Percentiles rank a stretch among this genome's conserved stretches.
phyloP scores from a whole-genome alignment of 2,329 filamentous ascomycete genomes.

The Cordyceps pruinosa region DNA sequence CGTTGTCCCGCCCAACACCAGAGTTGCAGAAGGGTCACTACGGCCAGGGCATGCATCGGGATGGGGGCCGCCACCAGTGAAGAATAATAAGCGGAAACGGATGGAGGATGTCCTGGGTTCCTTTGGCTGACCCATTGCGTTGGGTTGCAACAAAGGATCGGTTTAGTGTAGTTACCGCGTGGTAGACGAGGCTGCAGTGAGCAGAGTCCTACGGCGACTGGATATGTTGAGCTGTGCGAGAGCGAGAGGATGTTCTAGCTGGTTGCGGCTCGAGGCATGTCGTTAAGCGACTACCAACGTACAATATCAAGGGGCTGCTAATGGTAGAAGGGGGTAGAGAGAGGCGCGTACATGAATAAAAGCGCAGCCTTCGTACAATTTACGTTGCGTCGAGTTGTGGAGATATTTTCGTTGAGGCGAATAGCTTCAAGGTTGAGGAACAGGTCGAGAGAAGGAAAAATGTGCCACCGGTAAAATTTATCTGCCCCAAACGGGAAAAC shows the following conservation, averaged over 20 bases:
- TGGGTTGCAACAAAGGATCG: too few species aligned
- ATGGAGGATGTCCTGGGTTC: slow-evolving; percentile 29
- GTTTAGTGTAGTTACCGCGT: too few species aligned
- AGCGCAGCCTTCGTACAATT: not conserved
- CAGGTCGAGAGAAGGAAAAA: slow-evolving; percentile 12
- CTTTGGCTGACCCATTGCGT: slow-evolving; percentile 20
- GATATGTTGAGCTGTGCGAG: too few species aligned
- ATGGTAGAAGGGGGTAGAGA: too few species aligned
- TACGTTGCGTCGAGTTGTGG: not conserved
- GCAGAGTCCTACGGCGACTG: too few species aligned
- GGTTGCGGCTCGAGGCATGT: too few species aligned
- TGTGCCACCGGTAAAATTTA: slow-evolving; percentile 32
- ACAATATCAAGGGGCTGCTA: too few species aligned
- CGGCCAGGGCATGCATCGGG: not conserved
- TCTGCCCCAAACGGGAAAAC: slow-evolving; percentile 28
- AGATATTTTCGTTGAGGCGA: not conserved
- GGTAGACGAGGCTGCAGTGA: too few species aligned
- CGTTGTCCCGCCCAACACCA: slow-evolving; percentile 1
- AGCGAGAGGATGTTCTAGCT: too few species aligned
- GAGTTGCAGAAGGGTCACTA: not conserved
- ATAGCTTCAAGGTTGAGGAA: not conserved
- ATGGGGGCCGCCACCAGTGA: slow-evolving; percentile 18
- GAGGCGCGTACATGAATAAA: not conserved
- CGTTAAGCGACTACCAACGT: too few species aligned
- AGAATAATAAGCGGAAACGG: slow-evolving; percentile 27